Evolutionary conservation across 495 filamentous ascomycete species (phyloP), one percentile per base, ranked within the genome.

Genomic region (Penicillium chermesinum): DNA sequence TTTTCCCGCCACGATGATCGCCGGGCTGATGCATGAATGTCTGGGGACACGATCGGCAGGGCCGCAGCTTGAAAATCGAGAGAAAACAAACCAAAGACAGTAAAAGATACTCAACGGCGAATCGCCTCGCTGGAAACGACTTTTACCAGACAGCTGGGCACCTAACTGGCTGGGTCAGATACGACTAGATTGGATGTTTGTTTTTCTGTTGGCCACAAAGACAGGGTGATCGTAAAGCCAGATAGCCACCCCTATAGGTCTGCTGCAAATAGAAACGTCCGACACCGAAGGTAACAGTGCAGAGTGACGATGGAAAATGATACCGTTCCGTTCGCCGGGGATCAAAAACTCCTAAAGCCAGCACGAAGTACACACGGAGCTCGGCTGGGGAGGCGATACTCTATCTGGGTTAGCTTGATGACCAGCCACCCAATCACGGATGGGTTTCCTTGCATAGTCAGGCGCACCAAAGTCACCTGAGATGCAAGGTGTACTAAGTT

Each of bases 401-500:
- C 19, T 14, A 32, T 18, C n/a, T 6, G 41, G 41, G 25, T 27
- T 43, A 32, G 41, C 33, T 5, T 18, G 3, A 10, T 2, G 4
- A 1, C 47, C 46, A 22, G 10, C 36, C 18, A 43, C 38, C 63
- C 63, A 63, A 70, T 63, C 38, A 61, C 9, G 3, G 20, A 17
- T 12, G 2, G 2, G 32, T 22, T 43, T 46, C 58, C 64, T 64
- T 67, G 53, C 66, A 65, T 63, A 40, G 54, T 57, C 52, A 57
- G 60, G 58, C 57, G n/a, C 55, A 58, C 65, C 61, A n/a, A 49
- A 53, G 52, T 62, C 58, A 58, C 46, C 38, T 62, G 58, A 59
- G 53, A 61, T 69, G 67, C 55, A 69, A 67, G 65, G 60, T 57
- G 62, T 65, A 48, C 67, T 71, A 71, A 61, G 59, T 66, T 69